Conservation (phyloP, 768 basidiomycete species). For the Mycena floridula region DNA sequence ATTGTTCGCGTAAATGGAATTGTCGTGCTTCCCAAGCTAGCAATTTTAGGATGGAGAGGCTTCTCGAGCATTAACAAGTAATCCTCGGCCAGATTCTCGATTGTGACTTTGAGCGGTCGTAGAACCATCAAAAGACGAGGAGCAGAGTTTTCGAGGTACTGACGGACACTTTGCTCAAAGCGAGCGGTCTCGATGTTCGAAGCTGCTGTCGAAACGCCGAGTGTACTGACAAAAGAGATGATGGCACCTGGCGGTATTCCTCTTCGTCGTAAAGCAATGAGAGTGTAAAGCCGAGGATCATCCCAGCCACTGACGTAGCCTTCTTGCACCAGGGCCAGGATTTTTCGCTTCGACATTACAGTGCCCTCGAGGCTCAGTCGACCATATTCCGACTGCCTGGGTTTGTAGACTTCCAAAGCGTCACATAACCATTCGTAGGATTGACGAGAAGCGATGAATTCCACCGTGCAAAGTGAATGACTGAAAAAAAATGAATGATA, state of each 20-base stretch:
- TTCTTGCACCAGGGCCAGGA: constrained; percentile 80
- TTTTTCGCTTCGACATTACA: constrained; percentile 95
- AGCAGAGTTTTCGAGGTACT: constrained; percentile 83
- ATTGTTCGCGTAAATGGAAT: constrained; percentile 85
- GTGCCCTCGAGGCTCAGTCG: constrained; percentile 90
- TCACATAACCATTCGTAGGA: constrained; percentile 99
- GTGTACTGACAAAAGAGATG: constrained; percentile 82
- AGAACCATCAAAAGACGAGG: constrained; percentile 91
- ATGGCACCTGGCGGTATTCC: constrained; percentile 98
- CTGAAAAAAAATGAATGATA: constrained; percentile 30
- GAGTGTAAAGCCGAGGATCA: constrained; percentile 94
- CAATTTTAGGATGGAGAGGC: constrained; percentile 89
- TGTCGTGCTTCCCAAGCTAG: constrained; percentile 73
- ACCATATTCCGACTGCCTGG: constrained; percentile 94
- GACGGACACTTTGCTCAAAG: constrained; percentile 85
- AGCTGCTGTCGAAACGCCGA: constrained; percentile 87
- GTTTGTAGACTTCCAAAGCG: constrained; percentile 94
- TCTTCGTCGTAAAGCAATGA: constrained; percentile 90
- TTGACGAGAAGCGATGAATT: constrained; percentile 92
- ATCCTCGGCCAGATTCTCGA: constrained; percentile 88
- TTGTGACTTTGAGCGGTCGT: constrained; percentile 82
- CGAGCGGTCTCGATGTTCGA: constrained; percentile 83
- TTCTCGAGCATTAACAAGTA: constrained; percentile 82
- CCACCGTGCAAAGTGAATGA: constrained; percentile 93
- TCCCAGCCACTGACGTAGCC: constrained; percentile 91